Evolutionary conservation across 306 rosid genomes (phyloP).

Genomic region (Fagus sylvatica): DNA sequence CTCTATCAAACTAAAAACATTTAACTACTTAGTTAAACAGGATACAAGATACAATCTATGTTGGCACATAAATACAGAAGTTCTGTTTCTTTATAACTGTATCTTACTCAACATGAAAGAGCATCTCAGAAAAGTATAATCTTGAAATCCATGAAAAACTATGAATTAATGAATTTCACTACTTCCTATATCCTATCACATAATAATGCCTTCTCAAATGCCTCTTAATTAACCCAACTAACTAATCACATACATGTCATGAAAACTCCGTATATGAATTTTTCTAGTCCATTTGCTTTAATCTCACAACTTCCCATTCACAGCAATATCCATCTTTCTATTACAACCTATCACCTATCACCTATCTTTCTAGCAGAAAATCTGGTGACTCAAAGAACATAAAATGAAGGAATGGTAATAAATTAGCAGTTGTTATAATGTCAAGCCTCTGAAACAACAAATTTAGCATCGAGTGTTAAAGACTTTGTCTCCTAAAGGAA

Average conservation of each 20-base stretch:
- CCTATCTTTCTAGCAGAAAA: not conserved
- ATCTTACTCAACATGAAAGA: not conserved
- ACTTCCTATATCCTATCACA: not conserved
- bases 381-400: not conserved
- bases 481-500: not conserved
- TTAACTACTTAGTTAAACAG: not conserved
- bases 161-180: not conserved
- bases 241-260: not conserved
- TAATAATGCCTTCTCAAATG: not conserved
- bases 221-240: not conserved
- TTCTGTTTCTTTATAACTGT: not conserved
- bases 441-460: not conserved
- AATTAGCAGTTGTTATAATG: not conserved
- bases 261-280: not conserved
- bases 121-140: not conserved
- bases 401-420: not conserved
- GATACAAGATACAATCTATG: not conserved
- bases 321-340: not conserved
- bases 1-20: too few relatives aligned
- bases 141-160: not conserved
- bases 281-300: not conserved
- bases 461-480: not conserved
- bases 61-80: constrained; percentile 1
- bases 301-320: not conserved
- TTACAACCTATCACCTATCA: not conserved